These are phyloP conservation scores for Terfezia claveryi DNA, from an alignment of 495 filamentous ascomycete genomes.

Conservation along the genomic window DNA sequence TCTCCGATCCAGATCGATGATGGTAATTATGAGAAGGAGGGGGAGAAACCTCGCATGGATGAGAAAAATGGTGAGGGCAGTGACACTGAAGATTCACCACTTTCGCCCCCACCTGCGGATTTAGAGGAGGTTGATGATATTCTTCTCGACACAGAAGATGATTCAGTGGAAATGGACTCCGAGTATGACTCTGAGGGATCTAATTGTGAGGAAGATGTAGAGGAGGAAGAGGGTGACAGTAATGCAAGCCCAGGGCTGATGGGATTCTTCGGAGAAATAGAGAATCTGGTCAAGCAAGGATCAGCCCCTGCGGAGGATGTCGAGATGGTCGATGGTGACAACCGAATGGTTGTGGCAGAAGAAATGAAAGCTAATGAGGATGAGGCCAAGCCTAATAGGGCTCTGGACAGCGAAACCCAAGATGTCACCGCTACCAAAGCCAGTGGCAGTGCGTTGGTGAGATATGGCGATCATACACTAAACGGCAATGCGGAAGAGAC, in stretches of 20 bases:
- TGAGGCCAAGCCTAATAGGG: slow-evolving; percentile 16
- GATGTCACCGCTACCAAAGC: slow-evolving; percentile 28
- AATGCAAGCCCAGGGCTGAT: slow-evolving; percentile 32
- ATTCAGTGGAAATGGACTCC: slow-evolving; percentile 75
- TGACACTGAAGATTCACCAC: slow-evolving; percentile 18
- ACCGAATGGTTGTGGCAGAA: slow-evolving; percentile 15
- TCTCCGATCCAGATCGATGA: slow-evolving; percentile 3
- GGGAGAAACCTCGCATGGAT: slow-evolving; percentile 3
- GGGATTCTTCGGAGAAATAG: slow-evolving; percentile 34
- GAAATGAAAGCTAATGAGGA: slow-evolving; percentile 11
- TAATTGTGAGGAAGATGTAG: slow-evolving; percentile 30
- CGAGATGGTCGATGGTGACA: slow-evolving; percentile 18
- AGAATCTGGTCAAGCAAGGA: background rate
- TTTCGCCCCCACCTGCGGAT: slow-evolving; percentile 17
- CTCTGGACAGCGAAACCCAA: slow-evolving; percentile 24
- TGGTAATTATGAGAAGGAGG: slow-evolving; percentile 4
- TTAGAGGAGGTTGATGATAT: slow-evolving; percentile 46
- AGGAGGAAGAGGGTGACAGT: slow-evolving; percentile 24
- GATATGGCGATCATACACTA: slow-evolving; percentile 3
- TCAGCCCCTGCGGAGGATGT: slow-evolving; percentile 4
- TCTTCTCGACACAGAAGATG: slow-evolving; percentile 52
- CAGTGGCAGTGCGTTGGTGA: slow-evolving; percentile 10
- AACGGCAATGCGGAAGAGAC: slow-evolving; percentile 21
- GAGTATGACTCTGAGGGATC: slow-evolving; percentile 25
- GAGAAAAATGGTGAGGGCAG: slow-evolving; percentile 5